phyloP scores from a whole-genome alignment of 495 filamentous ascomycete genomes.

The Elaphomyces granulatus region DNA sequence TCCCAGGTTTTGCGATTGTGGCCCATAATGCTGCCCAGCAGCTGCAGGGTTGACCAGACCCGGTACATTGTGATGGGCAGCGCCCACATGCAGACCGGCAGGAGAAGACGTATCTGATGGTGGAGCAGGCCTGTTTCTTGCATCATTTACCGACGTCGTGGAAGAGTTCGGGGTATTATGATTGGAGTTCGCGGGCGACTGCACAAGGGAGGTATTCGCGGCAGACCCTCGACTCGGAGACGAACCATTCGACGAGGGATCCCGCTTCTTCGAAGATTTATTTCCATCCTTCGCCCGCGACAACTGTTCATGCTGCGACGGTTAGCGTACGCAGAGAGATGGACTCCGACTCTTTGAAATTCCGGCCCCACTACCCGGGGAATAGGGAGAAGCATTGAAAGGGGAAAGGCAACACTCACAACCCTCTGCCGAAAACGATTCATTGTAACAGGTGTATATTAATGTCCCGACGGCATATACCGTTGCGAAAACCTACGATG shows the following conservation, averaged over 20 bases:
- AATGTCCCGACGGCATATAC: not conserved
- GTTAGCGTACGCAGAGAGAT: slow-evolving; percentile 12
- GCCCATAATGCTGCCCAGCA: slow-evolving; percentile 16
- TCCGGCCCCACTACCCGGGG: slow-evolving; percentile 2
- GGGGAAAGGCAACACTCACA: slow-evolving; percentile 43
- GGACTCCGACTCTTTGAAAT: not conserved
- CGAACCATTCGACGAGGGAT: slow-evolving; percentile 63
- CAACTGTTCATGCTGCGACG: slow-evolving; percentile 64
- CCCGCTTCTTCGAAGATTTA: slow-evolving; percentile 91
- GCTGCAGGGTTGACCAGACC: slow-evolving; percentile 25
- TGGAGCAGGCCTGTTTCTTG: slow-evolving; percentile 41
- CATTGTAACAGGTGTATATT: slow-evolving; percentile 44
- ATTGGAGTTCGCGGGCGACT: slow-evolving; percentile 36
- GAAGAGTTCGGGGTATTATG: slow-evolving; percentile 58
- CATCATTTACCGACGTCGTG: not conserved
- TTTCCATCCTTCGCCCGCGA: slow-evolving; percentile 86
- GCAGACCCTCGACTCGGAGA: slow-evolving; percentile 28
- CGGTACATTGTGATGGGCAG: slow-evolving; percentile 23
- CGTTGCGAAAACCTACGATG: not conserved
- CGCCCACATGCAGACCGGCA: slow-evolving; percentile 12
- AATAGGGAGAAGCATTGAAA: slow-evolving; percentile 1
- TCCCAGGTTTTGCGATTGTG: slow-evolving; percentile 20
- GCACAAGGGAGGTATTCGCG: slow-evolving; percentile 19
- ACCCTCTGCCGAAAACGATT: slow-evolving; percentile 97
- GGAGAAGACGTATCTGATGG: slow-evolving; percentile 41